Conservation (phyloP, 2,329 filamentous ascomycete genomes). For the Calonectria naviculata region DNA sequence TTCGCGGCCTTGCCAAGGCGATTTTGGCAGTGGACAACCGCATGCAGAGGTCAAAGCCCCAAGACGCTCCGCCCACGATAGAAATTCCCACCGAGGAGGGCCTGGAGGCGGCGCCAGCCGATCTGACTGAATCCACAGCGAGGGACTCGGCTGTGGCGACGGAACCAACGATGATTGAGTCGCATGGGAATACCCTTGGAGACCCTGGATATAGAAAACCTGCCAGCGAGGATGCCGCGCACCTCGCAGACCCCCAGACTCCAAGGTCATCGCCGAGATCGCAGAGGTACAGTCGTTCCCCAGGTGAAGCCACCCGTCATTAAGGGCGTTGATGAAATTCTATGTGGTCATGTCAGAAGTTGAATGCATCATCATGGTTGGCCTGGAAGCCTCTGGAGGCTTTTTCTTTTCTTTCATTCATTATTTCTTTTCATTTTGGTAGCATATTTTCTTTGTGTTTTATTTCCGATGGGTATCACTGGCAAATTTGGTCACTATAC, state of each 20-base stretch:
- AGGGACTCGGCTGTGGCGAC: slow-evolving; percentile 26
- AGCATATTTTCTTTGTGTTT: not conserved
- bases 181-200: not conserved
- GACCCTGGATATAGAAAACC: slow-evolving; percentile 24
- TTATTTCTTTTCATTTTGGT: no score
- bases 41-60: slow-evolving; percentile 43
- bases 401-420: not conserved
- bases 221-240: slow-evolving; percentile 19
- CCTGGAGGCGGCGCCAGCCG: slow-evolving; percentile 30
- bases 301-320: not conserved
- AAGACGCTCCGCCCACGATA: slow-evolving; percentile 43
- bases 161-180: not conserved
- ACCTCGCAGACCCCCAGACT: slow-evolving; percentile 23
- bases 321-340: no score
- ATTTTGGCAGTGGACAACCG: slow-evolving; percentile 51
- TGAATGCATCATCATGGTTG: not conserved
- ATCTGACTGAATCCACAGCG: slow-evolving; percentile 42
- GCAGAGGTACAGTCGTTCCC: not conserved
- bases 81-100: slow-evolving; percentile 46
- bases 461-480: not conserved
- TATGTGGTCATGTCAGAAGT: no score
- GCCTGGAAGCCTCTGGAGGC: not conserved
- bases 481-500: not conserved
- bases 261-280: slow-evolving; percentile 14
- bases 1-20: slow-evolving; percentile 52